A percentile compares a stretch with the other conserved stretches of the same genome.
phyloP scores from a whole-genome alignment of 805 yeast genomes.

The Tetrapisispora taiwanensis region DNA sequence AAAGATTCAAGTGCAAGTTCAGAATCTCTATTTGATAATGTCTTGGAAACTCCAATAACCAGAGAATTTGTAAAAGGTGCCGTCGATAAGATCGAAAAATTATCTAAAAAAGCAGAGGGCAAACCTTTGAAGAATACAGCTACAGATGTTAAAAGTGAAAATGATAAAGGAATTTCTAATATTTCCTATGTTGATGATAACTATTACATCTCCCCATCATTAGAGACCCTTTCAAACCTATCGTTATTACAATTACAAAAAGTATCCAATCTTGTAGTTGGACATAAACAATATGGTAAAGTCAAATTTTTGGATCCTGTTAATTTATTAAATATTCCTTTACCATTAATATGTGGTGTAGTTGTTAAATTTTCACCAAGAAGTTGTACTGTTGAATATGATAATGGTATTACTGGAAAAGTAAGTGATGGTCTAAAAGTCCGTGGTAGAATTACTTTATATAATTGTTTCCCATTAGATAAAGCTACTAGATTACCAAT shows the following conservation, averaged over 20 bases:
- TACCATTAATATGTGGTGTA: slow-evolving; percentile 56
- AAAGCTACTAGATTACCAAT: slow-evolving; percentile 63
- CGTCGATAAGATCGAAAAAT: neutral
- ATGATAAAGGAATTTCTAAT: slow-evolving; percentile 21
- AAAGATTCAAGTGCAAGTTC: neutral
- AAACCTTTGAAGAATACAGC: too few species aligned
- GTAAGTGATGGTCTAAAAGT: slow-evolving; percentile 77
- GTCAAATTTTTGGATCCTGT: slow-evolving; percentile 73
- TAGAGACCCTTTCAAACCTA: slow-evolving; percentile 49
- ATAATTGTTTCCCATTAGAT: slow-evolving; percentile 71
- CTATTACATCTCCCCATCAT: slow-evolving; percentile 79
- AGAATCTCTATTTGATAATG: slow-evolving; percentile 1
- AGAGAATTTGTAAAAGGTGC: neutral
- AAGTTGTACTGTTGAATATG: slow-evolving; percentile 64
- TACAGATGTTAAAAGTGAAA: neutral
- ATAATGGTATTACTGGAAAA: slow-evolving; percentile 45
- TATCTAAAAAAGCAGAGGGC: neutral
- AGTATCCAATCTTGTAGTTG: slow-evolving; percentile 60
- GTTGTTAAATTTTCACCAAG: slow-evolving; percentile 51
- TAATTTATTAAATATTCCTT: slow-evolving; percentile 60
- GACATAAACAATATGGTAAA: slow-evolving; percentile 63
- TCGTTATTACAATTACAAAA: slow-evolving; percentile 53
- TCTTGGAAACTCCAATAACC: neutral
- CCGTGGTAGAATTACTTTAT: slow-evolving; percentile 60
- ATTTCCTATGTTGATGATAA: slow-evolving; percentile 54